Percentiles rank a stretch among this genome's conserved stretches.
Evolutionary conservation across 129 eudicot genomes (phyloP).

Genomic region (Logfia minima): DNA sequence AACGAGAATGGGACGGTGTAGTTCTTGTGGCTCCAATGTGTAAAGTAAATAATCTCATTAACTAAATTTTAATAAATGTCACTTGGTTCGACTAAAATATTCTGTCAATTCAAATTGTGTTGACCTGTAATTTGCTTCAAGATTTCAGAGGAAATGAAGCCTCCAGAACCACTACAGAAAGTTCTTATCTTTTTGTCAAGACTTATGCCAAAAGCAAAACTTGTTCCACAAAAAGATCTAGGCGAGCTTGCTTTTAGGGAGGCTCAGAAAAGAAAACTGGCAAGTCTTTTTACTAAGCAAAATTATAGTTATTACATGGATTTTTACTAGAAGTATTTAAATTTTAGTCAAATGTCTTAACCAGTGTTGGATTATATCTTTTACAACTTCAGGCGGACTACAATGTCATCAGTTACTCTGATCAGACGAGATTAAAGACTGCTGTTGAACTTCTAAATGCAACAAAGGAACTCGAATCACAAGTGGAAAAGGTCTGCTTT

Average conservation of each 20-base stretch:
- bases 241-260: slow-evolving; percentile 88
- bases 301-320: background rate
- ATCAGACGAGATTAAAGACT: slow-evolving; percentile 71
- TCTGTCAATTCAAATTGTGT: slow-evolving; percentile 6
- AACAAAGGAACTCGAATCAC: slow-evolving; percentile 67
- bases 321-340: background rate
- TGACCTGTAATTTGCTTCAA: slow-evolving; percentile 37
- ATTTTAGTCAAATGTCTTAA: slow-evolving; percentile 11
- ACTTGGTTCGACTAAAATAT: background rate
- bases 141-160: slow-evolving; percentile 92
- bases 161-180: slow-evolving; percentile 67
- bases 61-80: background rate
- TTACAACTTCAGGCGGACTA: slow-evolving; percentile 57
- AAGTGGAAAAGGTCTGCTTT: slow-evolving; percentile 60
- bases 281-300: slow-evolving; percentile 24
- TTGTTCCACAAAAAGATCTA: slow-evolving; percentile 72
- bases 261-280: slow-evolving; percentile 61
- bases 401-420: slow-evolving; percentile 77
- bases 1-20: slow-evolving; percentile 82
- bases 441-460: slow-evolving; percentile 83
- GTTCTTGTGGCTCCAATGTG: slow-evolving; percentile 97
- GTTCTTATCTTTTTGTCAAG: slow-evolving; percentile 53
- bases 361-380: background rate
- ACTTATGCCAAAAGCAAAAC: slow-evolving; percentile 74
- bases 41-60: slow-evolving; percentile 50